Base-by-base conservation (phyloP, 2,329 filamentous ascomycete genomes). In the Colletotrichum euphorbiae region DNA sequence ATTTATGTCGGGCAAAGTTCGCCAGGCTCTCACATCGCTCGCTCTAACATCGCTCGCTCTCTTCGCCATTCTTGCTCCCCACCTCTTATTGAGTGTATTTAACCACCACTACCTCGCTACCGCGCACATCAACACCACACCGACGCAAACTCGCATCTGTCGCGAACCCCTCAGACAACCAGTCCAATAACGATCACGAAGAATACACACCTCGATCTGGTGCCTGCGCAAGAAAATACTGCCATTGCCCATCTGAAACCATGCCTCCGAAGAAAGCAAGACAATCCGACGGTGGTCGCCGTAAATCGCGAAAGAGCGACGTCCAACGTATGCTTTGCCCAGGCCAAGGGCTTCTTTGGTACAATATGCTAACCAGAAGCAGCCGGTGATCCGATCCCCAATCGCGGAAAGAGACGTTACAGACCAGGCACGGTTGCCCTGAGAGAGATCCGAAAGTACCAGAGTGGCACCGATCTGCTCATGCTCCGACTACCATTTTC, bases 371-470 rank as follows among this genome's bases (percentile, higher is more conserved):
- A 17, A 65, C 31, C 7, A 21, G 45, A 13, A 11, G 62, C 69
- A 93, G 91, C 91, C 73, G 92, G 92, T 68, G 91, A 94, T 74
- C 91, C 92, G 33, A 81, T 92, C 51, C 91, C 91, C 1, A 82
- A 85, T 67, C 82, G 80, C 67, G 85, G 85, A 72, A 88, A 85
- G 72, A 86, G 86, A 71, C 87, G 92, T 72, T 94, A 93, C 76
- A 87, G 84, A 64, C 92, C 92, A 1, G 94, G 94, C 76, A 98
- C 94, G 48, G 86, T 93, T 72, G 95, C 96, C 61, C 86, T 98
- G 62, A 91, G 92, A 80, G 95, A 98, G 83, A 98, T 98, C 79
- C 87, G 94, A 78, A 89, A 89, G 75, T 97, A 97, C 79, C 96
- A 98, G 82, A 92, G 90, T 80, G 92, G 89, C 70, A 97, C 93